phyloP scores from a whole-genome alignment of 805 yeast genomes.

The Cyberlindnera meyerae region DNA sequence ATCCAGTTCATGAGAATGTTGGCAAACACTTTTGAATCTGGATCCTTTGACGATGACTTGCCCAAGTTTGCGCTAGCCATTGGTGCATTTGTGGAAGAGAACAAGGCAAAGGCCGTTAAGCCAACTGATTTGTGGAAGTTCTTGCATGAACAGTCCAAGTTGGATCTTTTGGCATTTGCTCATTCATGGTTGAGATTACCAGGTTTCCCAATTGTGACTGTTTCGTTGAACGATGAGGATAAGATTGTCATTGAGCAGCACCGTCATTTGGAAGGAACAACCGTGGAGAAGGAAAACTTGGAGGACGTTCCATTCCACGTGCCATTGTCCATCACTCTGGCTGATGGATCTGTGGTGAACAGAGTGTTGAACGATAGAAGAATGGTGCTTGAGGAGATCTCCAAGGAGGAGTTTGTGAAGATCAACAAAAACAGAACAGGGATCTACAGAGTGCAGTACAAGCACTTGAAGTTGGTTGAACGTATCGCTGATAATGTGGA shows the following conservation, averaged over 20 bases:
- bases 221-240: conserved; percentile 25
- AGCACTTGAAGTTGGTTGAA: conserved; percentile 24
- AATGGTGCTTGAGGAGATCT: conserved; percentile 18
- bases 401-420: conserved; percentile 30
- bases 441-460: conserved; percentile 46
- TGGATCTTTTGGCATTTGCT: conserved; percentile 46
- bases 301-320: conserved; percentile 61
- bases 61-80: conserved; percentile 33
- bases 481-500: conserved; percentile 22
- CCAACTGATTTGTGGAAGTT: conserved; percentile 51
- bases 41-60: conserved; percentile 25
- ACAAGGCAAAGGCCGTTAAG: conserved; percentile 37
- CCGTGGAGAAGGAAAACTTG: conserved; percentile 27
- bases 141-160: conserved; percentile 29
- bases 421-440: conserved; percentile 44
- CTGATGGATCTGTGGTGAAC: conserved; percentile 33
- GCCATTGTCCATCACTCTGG: conserved; percentile 45
- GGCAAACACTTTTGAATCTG: conserved; percentile 36
- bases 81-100: conserved; percentile 33
- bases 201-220: conserved; percentile 53
- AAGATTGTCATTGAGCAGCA: conserved; percentile 36
- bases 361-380: conserved; percentile 41
- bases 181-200: conserved; percentile 58
- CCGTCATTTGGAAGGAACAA: conserved; percentile 27
- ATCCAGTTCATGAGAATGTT: conserved; percentile 51